A percentile compares a stretch with the other conserved stretches of the same genome.
Evolutionary conservation across 1,284 basidiomycete species (phyloP).

Genomic region (Trametes polyzona): DNA sequence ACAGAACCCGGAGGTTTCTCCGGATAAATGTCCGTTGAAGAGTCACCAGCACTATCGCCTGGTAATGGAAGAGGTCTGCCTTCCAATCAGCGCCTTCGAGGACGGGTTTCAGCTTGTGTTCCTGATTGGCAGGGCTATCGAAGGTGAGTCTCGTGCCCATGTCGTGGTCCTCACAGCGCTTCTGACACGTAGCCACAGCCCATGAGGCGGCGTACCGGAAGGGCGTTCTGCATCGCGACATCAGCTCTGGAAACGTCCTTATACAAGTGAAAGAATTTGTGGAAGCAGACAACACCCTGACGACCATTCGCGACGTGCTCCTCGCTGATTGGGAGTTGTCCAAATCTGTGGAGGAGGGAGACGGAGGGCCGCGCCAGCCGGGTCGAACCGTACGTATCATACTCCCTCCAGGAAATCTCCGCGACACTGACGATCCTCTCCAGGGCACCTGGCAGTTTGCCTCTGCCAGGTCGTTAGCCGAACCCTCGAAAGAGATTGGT

Average conservation of each 20-base stretch:
- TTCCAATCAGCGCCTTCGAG: background rate
- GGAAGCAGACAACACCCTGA: no score
- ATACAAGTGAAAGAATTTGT: no score
- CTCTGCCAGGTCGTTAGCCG: background rate
- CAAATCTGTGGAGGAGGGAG: no score
- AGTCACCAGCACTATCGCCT: slow-evolving; percentile 11
- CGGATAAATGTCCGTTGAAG: slow-evolving; percentile 2
- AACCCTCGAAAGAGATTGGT: background rate
- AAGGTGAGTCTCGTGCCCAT: background rate
- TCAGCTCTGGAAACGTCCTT: no score
- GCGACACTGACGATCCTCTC: no score
- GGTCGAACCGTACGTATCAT: background rate
- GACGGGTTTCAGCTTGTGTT: background rate
- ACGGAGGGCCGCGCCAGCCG: background rate
- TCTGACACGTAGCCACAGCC: background rate
- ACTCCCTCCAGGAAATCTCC: background rate
- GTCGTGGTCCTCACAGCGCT: background rate
- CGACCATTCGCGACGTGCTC: no score
- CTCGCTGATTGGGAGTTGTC: no score
- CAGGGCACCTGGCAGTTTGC: slow-evolving; percentile 4
- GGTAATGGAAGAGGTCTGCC: slow-evolving; percentile 8
- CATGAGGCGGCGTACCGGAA: no score
- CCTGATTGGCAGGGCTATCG: background rate
- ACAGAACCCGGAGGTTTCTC: background rate
- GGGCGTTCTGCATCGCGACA: no score